These are phyloP conservation scores for Magnusiomyces suaveolens DNA, from an alignment of 1,139 yeast genomes.

Conservation along the genomic window DNA sequence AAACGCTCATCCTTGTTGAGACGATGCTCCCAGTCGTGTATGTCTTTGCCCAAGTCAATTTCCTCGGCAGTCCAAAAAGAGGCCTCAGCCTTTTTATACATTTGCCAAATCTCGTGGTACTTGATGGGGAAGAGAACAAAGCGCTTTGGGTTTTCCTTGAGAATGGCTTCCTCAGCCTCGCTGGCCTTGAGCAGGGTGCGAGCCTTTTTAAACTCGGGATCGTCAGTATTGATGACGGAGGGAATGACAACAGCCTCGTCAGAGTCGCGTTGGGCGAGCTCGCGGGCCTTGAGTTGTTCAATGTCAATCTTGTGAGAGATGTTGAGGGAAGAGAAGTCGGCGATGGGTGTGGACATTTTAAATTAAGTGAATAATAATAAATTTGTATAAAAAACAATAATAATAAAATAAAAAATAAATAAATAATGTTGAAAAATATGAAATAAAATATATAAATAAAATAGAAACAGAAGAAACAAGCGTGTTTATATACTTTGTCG, in stretches of 20 bases:
- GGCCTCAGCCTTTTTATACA: constrained; percentile 98
- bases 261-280: constrained; percentile 17
- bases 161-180: constrained; percentile 84
- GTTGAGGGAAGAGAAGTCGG: neutral
- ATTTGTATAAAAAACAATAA: neutral
- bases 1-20: constrained; percentile 82
- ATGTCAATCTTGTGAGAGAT: constrained; percentile 4
- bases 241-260: constrained; percentile 11
- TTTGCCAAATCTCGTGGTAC: constrained; percentile 97
- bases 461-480: too few relatives aligned
- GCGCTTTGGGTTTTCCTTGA: constrained; percentile 77
- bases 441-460: too few relatives aligned
- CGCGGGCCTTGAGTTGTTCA: constrained; percentile 15
- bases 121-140: constrained; percentile 95
- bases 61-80: constrained; percentile 99
- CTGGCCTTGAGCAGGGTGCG: constrained; percentile 47
- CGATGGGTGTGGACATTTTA: too few relatives aligned
- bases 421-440: too few relatives aligned
- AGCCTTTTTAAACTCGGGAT: constrained; percentile 19
- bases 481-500: too few relatives aligned
- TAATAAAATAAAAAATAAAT: neutral
- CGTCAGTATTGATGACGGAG: neutral
- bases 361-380: neutral
- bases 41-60: constrained; percentile 88
- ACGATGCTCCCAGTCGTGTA: constrained; percentile 77